Conservation (phyloP, 2,329 filamentous ascomycete species). For the Didymella lethalis region DNA sequence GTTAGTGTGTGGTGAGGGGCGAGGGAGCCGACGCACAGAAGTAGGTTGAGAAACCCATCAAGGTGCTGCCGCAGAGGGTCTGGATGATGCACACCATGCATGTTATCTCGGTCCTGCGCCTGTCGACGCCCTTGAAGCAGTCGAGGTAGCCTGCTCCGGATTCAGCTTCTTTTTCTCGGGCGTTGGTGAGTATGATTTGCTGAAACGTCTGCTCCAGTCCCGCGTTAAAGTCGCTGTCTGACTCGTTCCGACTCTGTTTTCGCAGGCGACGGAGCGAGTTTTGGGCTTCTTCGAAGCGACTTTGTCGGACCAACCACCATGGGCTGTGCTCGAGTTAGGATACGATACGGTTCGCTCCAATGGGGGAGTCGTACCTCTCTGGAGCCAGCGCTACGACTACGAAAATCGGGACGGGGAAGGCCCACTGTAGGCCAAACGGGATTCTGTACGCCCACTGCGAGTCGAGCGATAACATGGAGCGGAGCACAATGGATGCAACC, state of each 20-base stretch:
- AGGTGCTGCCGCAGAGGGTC: slow-evolving; percentile 37
- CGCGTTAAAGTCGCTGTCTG: slow-evolving; percentile 17
- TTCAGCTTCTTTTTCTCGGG: slow-evolving; percentile 71
- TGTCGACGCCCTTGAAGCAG: slow-evolving; percentile 80
- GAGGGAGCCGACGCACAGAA: slow-evolving; percentile 38
- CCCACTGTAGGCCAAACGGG: slow-evolving; percentile 66
- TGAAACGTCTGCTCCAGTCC: slow-evolving; percentile 9
- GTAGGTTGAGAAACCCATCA: slow-evolving; percentile 50
- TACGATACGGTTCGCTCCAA: background rate
- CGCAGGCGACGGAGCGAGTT: slow-evolving; percentile 22
- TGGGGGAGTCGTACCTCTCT: slow-evolving; percentile 63
- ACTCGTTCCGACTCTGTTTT: slow-evolving; percentile 15
- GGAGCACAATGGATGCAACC: slow-evolving; percentile 72
- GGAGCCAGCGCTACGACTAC: slow-evolving; percentile 71
- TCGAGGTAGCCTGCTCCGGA: slow-evolving; percentile 76
- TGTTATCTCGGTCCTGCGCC: slow-evolving; percentile 77
- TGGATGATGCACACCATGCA: slow-evolving; percentile 58
- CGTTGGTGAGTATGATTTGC: slow-evolving; percentile 84
- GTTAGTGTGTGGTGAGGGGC: background rate
- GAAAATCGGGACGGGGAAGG: slow-evolving; percentile 64
- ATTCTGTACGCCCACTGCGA: slow-evolving; percentile 71
- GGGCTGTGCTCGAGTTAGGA: background rate
- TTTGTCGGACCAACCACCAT: background rate
- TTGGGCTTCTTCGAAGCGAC: background rate
- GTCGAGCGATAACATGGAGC: slow-evolving; percentile 65